Evolutionary conservation across 352 stramenopile species (phyloP).

Genomic region (Phytophthora vignae): DNA sequence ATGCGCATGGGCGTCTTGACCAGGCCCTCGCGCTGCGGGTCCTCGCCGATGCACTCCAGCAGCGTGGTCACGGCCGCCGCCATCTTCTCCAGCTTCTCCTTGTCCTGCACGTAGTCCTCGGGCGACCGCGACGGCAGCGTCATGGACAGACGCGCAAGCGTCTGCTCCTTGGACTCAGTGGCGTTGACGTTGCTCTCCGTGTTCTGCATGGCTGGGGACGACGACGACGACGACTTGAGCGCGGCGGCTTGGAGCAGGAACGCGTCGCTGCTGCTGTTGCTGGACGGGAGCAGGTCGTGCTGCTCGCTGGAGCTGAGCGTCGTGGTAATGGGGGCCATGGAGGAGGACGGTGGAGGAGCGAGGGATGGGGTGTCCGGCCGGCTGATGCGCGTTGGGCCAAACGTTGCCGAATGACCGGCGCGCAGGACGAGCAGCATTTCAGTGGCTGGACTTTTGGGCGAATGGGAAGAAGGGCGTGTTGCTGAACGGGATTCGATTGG

Average conservation of each 20-base stretch:
- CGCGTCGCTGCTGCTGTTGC: slow-evolving; percentile 2
- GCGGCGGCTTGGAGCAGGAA: slow-evolving; percentile 30
- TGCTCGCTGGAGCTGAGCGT: slow-evolving; percentile 21
- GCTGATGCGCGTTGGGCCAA: slow-evolving; percentile 1
- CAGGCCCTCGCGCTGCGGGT: slow-evolving; percentile 94
- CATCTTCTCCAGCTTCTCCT: slow-evolving; percentile 93
- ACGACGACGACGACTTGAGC: background rate
- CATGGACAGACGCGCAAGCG: slow-evolving; percentile 68
- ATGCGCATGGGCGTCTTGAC: slow-evolving; percentile 97
- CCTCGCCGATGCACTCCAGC: slow-evolving; percentile 95
- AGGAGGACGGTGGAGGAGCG: background rate
- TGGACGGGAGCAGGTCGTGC: background rate
- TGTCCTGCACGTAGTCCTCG: slow-evolving; percentile 80
- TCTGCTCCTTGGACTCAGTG: slow-evolving; percentile 24
- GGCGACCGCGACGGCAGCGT: slow-evolving; percentile 57
- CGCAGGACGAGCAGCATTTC: slow-evolving; percentile 17
- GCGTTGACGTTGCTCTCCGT: too few relatives aligned
- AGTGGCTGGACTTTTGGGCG: background rate
- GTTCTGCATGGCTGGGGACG: too few relatives aligned
- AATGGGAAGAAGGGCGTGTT: slow-evolving; percentile 12
- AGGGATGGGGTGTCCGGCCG: background rate
- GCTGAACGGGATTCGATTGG: slow-evolving; percentile 13
- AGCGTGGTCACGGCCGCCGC: slow-evolving; percentile 93
- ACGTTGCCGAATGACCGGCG: slow-evolving; percentile 23
- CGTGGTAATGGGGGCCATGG: slow-evolving; percentile 62